Conservation (phyloP, 2,329 filamentous ascomycete species). For the Ophiostoma montium region DNA sequence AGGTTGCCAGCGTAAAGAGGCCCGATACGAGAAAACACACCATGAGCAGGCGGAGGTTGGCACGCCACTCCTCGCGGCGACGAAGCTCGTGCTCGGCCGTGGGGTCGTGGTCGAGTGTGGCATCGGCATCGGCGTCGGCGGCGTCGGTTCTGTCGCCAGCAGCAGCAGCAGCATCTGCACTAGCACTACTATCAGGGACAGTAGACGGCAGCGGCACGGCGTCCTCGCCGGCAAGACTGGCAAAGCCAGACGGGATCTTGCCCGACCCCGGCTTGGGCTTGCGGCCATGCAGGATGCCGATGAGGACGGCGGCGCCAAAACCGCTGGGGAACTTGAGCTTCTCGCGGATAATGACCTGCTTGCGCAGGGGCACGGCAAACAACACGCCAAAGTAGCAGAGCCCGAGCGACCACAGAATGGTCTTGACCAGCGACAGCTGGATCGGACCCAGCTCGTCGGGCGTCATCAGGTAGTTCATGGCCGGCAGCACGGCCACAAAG, state of each 20-base stretch:
- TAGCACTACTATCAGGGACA: background rate
- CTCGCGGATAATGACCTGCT: constrained; percentile 82
- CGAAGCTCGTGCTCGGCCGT: constrained; percentile 17
- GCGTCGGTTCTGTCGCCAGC: background rate
- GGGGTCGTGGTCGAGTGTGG: constrained; percentile 9
- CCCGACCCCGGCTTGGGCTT: constrained; percentile 3
- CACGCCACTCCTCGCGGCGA: constrained; percentile 24
- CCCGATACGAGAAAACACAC: constrained; percentile 46
- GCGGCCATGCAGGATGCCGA: constrained; percentile 68
- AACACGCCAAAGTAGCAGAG: constrained; percentile 95
- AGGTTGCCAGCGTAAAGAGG: constrained; percentile 65
- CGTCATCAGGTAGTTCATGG: constrained; percentile 72
- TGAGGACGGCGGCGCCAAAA: constrained; percentile 88
- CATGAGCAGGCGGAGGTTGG: constrained; percentile 40
- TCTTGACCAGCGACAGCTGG: constrained; percentile 54
- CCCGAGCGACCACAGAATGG: constrained; percentile 82
- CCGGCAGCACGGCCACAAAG: constrained; percentile 90
- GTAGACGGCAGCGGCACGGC: background rate
- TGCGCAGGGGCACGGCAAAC: constrained; percentile 71
- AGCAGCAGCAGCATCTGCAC: background rate
- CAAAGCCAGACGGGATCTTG: constrained; percentile 16
- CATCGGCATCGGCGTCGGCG: background rate
- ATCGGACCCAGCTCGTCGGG: constrained; percentile 68
- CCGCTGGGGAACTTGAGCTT: constrained; percentile 89
- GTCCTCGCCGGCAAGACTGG: constrained; percentile 15